These are phyloP conservation scores for Kandelia obovata DNA, from an alignment of 345 rosid genomes.

Conservation along the genomic window DNA sequence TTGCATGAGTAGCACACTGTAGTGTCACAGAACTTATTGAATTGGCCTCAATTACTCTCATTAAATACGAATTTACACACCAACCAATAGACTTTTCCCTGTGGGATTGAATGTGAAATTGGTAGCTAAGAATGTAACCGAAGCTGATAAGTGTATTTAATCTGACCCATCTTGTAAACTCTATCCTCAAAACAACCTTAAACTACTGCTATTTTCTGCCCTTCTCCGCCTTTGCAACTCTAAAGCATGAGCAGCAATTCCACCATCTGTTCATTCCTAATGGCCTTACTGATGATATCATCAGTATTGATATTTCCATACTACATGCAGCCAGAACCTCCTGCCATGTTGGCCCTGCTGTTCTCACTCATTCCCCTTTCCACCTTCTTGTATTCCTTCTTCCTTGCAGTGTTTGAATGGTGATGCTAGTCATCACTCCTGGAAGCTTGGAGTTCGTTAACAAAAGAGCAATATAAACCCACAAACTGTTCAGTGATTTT, in stretches of 20 bases:
- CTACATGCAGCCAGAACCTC: background rate
- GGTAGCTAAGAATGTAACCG: background rate
- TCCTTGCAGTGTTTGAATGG: background rate
- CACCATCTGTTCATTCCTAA: background rate
- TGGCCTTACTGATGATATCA: background rate
- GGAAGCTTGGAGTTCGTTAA: too few species aligned
- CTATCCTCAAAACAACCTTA: background rate
- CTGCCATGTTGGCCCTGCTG: background rate
- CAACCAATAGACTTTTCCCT: too few species aligned
- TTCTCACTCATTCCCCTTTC: background rate
- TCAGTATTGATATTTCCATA: background rate
- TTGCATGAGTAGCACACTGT: too few species aligned
- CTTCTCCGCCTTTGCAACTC: background rate
- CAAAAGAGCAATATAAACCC: too few species aligned
- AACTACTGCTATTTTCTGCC: background rate
- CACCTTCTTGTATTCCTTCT: background rate
- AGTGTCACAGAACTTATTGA: too few species aligned
- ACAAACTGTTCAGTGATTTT: too few species aligned
- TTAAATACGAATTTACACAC: too few species aligned
- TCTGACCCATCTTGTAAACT: background rate
- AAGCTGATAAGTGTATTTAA: background rate
- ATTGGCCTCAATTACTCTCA: too few species aligned
- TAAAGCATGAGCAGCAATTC: background rate
- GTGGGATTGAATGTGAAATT: too few species aligned
- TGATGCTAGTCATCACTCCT: background rate